phyloP scores from a whole-genome alignment of 768 basidiomycete genomes.

The Solioccasus polychromus region DNA sequence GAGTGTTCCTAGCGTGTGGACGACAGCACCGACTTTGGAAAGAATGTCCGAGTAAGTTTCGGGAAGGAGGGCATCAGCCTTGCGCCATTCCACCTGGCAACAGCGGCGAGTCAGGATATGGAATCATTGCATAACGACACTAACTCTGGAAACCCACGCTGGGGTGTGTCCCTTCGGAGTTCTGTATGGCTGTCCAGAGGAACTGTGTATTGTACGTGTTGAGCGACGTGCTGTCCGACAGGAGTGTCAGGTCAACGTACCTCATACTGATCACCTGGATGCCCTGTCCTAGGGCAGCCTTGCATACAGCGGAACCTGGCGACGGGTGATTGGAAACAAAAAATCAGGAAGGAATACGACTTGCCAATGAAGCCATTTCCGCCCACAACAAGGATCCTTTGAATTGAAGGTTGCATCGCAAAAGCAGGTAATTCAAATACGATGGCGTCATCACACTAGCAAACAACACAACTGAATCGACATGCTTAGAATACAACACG shows the following conservation, averaged over 20 bases:
- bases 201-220: slow-evolving; percentile 48
- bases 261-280: slow-evolving; percentile 89
- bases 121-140: slow-evolving; percentile 11
- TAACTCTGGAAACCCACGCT: slow-evolving; percentile 77
- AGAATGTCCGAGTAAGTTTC: slow-evolving; percentile 69
- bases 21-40: slow-evolving; percentile 67
- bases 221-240: background rate
- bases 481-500: too few species aligned
- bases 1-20: slow-evolving; percentile 92
- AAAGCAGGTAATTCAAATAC: background rate
- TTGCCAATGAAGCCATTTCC: slow-evolving; percentile 96
- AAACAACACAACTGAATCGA: too few species aligned
- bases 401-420: slow-evolving; percentile 32
- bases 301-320: slow-evolving; percentile 92
- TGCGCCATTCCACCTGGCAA: slow-evolving; percentile 80
- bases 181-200: slow-evolving; percentile 79
- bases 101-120: slow-evolving; percentile 6
- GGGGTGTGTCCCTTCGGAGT: slow-evolving; percentile 91
- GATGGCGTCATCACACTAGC: background rate
- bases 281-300: slow-evolving; percentile 78
- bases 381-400: slow-evolving; percentile 88
- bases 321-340: slow-evolving; percentile 3
- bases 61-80: slow-evolving; percentile 78
- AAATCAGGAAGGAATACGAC: slow-evolving; percentile 7
- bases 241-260: slow-evolving; percentile 34